Percentiles rank a stretch among this genome's conserved stretches.
These are phyloP conservation scores for Kwoniella sp. DNA, from an alignment of 768 basidiomycete genomes.

Conservation along the genomic window DNA sequence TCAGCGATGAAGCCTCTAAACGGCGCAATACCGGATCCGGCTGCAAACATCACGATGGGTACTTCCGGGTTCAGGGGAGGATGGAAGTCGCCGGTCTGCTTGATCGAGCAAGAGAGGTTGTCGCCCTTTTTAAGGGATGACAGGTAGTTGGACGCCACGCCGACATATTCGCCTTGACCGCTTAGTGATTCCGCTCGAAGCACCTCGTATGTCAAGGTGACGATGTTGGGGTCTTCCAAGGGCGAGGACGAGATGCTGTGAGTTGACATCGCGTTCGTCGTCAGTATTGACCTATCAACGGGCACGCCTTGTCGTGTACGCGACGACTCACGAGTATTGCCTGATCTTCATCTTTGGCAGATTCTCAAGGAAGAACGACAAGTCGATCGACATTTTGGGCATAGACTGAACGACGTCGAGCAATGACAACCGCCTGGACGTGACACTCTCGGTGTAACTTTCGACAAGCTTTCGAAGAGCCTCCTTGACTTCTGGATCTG, in stretches of 20 bases:
- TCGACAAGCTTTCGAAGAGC: neutral
- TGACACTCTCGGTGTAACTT: neutral
- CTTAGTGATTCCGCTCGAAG: neutral
- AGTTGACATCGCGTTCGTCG: slow-evolving; percentile 39
- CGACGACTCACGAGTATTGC: slow-evolving; percentile 33
- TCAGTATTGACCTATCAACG: neutral
- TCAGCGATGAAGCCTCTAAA: slow-evolving; percentile 64
- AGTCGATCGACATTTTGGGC: slow-evolving; percentile 56
- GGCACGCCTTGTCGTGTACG: too few species aligned
- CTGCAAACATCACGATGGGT: slow-evolving; percentile 61
- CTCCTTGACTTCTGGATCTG: slow-evolving; percentile 53
- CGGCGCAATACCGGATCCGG: slow-evolving; percentile 62
- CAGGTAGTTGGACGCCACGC: neutral
- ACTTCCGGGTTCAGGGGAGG: slow-evolving; percentile 58
- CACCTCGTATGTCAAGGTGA: neutral
- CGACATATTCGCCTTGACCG: neutral
- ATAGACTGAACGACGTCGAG: slow-evolving; percentile 60
- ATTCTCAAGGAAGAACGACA: slow-evolving; percentile 58
- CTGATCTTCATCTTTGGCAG: slow-evolving; percentile 62
- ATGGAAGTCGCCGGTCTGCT: slow-evolving; percentile 59
- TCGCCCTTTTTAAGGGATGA: neutral
- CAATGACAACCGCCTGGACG: slow-evolving; percentile 23
- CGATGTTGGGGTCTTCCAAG: slow-evolving; percentile 58
- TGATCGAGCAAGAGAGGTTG: neutral
- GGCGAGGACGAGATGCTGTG: slow-evolving; percentile 63